Evolutionary conservation across 306 rosid genomes (phyloP).

Genomic region (Crataegus laevigata): DNA sequence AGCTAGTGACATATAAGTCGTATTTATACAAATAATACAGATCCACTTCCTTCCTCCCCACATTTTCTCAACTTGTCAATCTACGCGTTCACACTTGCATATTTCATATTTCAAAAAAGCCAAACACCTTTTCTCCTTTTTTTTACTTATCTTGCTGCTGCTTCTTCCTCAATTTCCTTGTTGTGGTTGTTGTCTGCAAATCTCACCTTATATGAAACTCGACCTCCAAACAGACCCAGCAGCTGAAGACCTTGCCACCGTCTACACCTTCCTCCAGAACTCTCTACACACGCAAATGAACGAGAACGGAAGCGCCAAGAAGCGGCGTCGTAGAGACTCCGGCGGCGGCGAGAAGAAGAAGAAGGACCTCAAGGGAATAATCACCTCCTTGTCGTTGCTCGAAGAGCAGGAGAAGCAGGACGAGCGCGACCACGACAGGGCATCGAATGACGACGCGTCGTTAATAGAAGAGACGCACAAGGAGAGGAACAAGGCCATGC

Average conservation of each 20-base stretch:
- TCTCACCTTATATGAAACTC: conserved; percentile 10
- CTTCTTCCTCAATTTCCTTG: background rate
- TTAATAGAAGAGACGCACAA: conserved; percentile 35
- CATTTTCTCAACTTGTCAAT: background rate
- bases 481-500: conserved; percentile 49
- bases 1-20: background rate
- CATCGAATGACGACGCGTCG: conserved; percentile 38
- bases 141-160: background rate
- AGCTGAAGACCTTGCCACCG: conserved; percentile 6
- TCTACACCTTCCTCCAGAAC: conserved; percentile 7
- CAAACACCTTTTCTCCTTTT: background rate
- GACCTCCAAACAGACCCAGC: background rate
- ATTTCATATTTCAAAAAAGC: conserved; percentile 11
- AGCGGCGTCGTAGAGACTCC: conserved; percentile 17
- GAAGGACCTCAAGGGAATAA: conserved; percentile 46
- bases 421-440: conserved; percentile 27
- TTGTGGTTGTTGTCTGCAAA: background rate
- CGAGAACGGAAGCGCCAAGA: conserved; percentile 19
- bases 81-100: conserved; percentile 25
- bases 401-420: conserved; percentile 60
- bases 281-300: conserved; percentile 31
- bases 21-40: background rate
- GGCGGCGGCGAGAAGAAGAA: conserved; percentile 14
- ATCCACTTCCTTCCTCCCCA: background rate
- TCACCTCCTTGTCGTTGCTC: conserved; percentile 42